Base-by-base conservation (phyloP, 352 stramenopile genomes). In the Thraustochytrium sp. region DNA sequence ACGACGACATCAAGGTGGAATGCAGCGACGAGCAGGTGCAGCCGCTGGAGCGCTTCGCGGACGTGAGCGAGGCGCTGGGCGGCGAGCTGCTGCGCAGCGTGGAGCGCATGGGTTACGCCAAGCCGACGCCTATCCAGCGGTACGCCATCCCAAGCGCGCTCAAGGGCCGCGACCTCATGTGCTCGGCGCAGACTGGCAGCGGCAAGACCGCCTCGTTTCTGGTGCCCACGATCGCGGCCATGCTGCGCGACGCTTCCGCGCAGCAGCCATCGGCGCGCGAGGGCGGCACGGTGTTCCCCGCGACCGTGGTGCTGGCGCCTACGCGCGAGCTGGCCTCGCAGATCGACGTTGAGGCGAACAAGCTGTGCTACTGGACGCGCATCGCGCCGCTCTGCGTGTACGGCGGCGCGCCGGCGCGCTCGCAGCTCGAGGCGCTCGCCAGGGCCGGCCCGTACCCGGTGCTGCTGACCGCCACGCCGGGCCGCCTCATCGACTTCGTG, bases 301-400 rank as follows among this genome's bases (percentile, higher is more conserved):
- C 90, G 4, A 93, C 92, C 2, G 85, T 98, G 23, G 90, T 98
- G 40, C 86, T 98, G 0, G 94, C 95, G 36, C 95, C 95, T 18
- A 98, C 94, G 68, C 93, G 95, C 84, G 95, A 98, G 85, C 88
- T 98, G 37, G 92, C 94, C 61, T 95, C 90, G 44, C 95, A 98
- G 89, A 98, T 98, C 77, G 95, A 96, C 85, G 92, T 97, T 37
- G 95, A 98, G 87, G 93, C 93, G 37, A 90, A 91, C 53, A 89
- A 97, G 89, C 97, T 99, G 78, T 96, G 92, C 89, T 98, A 98
- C 89, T 95, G 91, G 86, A 98, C 95, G 11, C 96, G 97, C 85
- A 98, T 99, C 87, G 99, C 98, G 86, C 98, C 98, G 87, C 99
- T 96, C 61, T 98, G 97, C 83, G 93, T 99, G 21, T 99, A 99